A percentile compares a stretch with the other conserved stretches of the same genome.
These are phyloP conservation scores for Ophiostoma triangulosporum DNA, from an alignment of 2,329 filamentous ascomycete genomes.

Conservation along the genomic window DNA sequence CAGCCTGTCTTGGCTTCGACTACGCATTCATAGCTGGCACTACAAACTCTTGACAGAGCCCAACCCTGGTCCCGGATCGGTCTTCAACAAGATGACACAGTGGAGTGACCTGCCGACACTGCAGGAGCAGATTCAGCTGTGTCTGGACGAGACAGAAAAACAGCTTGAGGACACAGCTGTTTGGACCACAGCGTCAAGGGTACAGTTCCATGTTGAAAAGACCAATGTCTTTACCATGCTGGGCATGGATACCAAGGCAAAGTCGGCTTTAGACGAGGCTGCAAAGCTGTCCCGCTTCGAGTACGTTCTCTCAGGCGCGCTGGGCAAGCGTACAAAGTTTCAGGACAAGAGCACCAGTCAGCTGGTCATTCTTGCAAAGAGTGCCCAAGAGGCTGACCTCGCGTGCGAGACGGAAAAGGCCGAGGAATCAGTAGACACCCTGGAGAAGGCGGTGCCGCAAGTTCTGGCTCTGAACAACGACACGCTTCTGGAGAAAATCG, in stretches of 20 bases:
- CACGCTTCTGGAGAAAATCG: slow-evolving; percentile 76
- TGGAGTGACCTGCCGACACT: slow-evolving; percentile 47
- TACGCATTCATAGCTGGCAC: slow-evolving; percentile 61
- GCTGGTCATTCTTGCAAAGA: slow-evolving; percentile 79
- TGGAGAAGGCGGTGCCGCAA: slow-evolving; percentile 35
- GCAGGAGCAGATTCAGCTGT: slow-evolving; percentile 33
- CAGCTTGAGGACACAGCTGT: slow-evolving; percentile 17
- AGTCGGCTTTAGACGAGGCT: slow-evolving; percentile 55
- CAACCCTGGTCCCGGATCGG: slow-evolving; percentile 37
- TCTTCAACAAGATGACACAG: slow-evolving; percentile 41
- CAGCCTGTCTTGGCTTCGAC: slow-evolving; percentile 44
- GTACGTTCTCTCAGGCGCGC: slow-evolving; percentile 70
- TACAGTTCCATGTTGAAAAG: slow-evolving; percentile 67
- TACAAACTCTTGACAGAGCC: slow-evolving; percentile 48
- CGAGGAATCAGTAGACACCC: slow-evolving; percentile 10
- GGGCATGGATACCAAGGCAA: slow-evolving; percentile 64
- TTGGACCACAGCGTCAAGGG: slow-evolving; percentile 19
- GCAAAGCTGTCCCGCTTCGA: slow-evolving; percentile 54
- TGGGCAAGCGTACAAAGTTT: slow-evolving; percentile 75
- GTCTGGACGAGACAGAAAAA: slow-evolving; percentile 28
- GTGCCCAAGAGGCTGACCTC: slow-evolving; percentile 27
- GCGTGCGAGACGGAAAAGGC: neutral
- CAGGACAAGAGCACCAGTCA: slow-evolving; percentile 75
- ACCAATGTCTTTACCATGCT: slow-evolving; percentile 75
- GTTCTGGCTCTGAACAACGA: slow-evolving; percentile 79